Evolutionary conservation across 169 alveolate genomes (phyloP), one percentile per base, ranked within the genome.

Genomic region (Blepharisma undulans): DNA sequence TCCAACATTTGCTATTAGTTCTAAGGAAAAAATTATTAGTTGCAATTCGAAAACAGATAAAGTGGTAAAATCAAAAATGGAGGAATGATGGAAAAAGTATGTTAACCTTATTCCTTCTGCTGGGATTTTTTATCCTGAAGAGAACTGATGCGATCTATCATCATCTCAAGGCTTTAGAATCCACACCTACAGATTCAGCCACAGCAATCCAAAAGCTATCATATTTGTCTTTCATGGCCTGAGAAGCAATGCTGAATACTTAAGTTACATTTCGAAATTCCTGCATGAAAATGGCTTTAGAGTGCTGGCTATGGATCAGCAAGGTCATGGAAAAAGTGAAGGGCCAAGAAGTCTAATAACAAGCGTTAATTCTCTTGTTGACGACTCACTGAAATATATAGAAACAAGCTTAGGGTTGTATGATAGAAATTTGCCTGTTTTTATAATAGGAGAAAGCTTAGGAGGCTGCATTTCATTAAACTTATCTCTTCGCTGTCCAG

Each of bases 311-410:
- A 59, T 92, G 32, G 96, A 94, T 32, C 87, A 34, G 30, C 61
- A 76, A 86, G 96, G 96, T 0, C 93, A 92, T 66, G 96, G 96
- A 12, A 59, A 78, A 22, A 81, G 91, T 36, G 94, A 77, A 34
- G 96, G 96, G 14, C 30, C 29, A 25, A 76, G 92, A 48, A 94
- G 96, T 0, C 60, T 33, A 27, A 71, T 91, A 48, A 2, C 29
- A 19, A 78, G 76, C 48, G 48, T 60, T 22, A 89, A 89, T 5
- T 76, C 82, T 19, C 76, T 36, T 76, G 6, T 48, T 7, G 22
- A 87, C 77, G 96, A 93, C 89, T 88, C 92, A 2, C 21, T 48
- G 72, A 71, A 48, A 14, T 93, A 85, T 82, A 61, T 76, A 7
- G 66, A 82, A 34, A 82, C 32, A 30, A 25, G 33, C 18, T 19